Conservation (phyloP, 306 rosid genomes). For the Oemleria cerasiformis region DNA sequence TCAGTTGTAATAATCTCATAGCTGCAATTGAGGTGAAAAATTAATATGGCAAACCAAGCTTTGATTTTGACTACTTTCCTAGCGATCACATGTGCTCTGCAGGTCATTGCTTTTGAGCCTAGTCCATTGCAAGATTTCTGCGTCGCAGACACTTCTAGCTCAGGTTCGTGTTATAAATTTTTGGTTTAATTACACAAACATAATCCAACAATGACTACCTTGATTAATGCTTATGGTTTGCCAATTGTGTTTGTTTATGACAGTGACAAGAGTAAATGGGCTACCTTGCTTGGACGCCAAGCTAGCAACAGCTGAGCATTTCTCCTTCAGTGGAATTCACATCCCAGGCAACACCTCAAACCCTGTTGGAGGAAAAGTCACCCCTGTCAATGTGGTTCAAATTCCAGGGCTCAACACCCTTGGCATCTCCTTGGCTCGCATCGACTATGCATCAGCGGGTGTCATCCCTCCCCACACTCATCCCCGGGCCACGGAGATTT, state of each 20-base stretch:
- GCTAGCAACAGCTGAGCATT: no score
- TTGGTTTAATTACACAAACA: no score
- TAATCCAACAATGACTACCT: not conserved
- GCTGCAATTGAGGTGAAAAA: not conserved
- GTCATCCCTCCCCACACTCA: no score
- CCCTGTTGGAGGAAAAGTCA: no score
- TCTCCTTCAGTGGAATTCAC: no score
- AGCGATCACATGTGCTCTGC: conserved; percentile 15
- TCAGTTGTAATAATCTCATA: not conserved
- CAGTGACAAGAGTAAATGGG: not conserved
- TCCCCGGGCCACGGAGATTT: no score
- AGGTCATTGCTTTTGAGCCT: conserved; percentile 27
- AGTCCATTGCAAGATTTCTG: conserved; percentile 36
- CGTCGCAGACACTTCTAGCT: conserved; percentile 25
- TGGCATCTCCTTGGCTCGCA: no score
- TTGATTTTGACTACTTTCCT: conserved; percentile 7
- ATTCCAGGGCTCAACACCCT: no score
- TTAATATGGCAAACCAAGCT: conserved; percentile 15
- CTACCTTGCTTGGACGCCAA: no score
- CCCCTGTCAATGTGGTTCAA: no score
- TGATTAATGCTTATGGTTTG: not conserved
- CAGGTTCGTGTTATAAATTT: conserved; percentile 7
- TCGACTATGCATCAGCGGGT: no score
- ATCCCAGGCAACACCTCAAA: no score
- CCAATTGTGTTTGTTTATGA: not conserved